phyloP scores from a whole-genome alignment of 345 rosid genomes.

The Acer saccharum region DNA sequence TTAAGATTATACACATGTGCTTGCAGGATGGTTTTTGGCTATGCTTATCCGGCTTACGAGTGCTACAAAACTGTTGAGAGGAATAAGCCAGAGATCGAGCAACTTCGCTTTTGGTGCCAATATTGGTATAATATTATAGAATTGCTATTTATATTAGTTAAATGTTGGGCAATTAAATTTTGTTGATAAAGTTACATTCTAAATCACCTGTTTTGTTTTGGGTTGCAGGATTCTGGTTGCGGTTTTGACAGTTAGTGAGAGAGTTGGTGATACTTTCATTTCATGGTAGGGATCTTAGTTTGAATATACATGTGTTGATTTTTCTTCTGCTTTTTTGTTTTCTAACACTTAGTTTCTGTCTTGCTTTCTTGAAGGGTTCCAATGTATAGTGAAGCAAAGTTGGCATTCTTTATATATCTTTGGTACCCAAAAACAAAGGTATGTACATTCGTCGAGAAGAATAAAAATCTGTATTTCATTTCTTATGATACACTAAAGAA shows the following conservation, averaged over 20 bases:
- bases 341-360: slow-evolving; percentile 10
- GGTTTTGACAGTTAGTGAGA: slow-evolving; percentile 57
- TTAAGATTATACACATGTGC: slow-evolving; percentile 6
- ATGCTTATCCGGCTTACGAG: slow-evolving; percentile 70
- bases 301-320: not conserved
- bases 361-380: slow-evolving; percentile 57
- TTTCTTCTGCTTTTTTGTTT: not conserved
- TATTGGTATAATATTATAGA: slow-evolving; percentile 42
- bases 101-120: slow-evolving; percentile 70
- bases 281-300: slow-evolving; percentile 50
- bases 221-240: slow-evolving; percentile 69
- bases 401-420: slow-evolving; percentile 62
- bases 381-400: slow-evolving; percentile 69
- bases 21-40: slow-evolving; percentile 56
- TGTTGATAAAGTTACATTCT: not conserved
- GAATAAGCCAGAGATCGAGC: slow-evolving; percentile 64
- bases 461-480: not conserved
- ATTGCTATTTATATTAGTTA: not conserved
- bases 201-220: slow-evolving; percentile 9
- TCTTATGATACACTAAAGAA: not conserved
- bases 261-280: slow-evolving; percentile 62
- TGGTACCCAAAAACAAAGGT: slow-evolving; percentile 77
- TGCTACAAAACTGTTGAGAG: slow-evolving; percentile 62
- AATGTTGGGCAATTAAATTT: not conserved
- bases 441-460: not conserved